Conservation (phyloP, 441 rosid species). For the Pelargonium citronellum region DNA sequence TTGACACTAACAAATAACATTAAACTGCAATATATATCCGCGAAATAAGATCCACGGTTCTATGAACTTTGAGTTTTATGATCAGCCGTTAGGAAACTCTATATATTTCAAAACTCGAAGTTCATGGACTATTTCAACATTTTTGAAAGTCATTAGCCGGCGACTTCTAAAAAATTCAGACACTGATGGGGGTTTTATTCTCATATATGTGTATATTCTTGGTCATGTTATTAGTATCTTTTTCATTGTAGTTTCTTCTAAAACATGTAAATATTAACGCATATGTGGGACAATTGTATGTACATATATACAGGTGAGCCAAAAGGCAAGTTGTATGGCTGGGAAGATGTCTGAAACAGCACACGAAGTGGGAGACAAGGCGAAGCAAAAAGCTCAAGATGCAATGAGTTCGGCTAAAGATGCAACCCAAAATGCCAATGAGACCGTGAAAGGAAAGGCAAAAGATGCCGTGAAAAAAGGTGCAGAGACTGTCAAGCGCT, state of each 20-base stretch:
- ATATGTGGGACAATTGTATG: neutral
- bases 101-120: no score
- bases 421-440: conserved; percentile 25
- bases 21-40: neutral
- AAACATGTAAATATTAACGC: neutral
- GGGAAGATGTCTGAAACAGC: conserved; percentile 15
- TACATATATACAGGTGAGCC: conserved; percentile 10
- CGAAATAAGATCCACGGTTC: no score
- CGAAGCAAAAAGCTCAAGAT: conserved; percentile 22
- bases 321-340: conserved; percentile 14
- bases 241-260: neutral
- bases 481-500: conserved; percentile 22
- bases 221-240: neutral
- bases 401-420: conserved; percentile 29
- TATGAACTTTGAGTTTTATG: neutral
- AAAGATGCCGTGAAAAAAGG: conserved; percentile 18
- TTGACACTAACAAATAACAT: neutral
- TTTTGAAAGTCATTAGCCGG: no score
- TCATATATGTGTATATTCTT: neutral
- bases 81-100: no score
- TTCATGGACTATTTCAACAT: no score
- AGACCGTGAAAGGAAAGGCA: conserved; percentile 19
- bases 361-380: conserved; percentile 18
- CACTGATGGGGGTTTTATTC: no score
- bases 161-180: no score